A percentile compares a stretch with the other conserved stretches of the same genome.
These are phyloP conservation scores for Globisporangium acanthophoron DNA, from an alignment of 352 stramenopile genomes.

Conservation along the genomic window DNA sequence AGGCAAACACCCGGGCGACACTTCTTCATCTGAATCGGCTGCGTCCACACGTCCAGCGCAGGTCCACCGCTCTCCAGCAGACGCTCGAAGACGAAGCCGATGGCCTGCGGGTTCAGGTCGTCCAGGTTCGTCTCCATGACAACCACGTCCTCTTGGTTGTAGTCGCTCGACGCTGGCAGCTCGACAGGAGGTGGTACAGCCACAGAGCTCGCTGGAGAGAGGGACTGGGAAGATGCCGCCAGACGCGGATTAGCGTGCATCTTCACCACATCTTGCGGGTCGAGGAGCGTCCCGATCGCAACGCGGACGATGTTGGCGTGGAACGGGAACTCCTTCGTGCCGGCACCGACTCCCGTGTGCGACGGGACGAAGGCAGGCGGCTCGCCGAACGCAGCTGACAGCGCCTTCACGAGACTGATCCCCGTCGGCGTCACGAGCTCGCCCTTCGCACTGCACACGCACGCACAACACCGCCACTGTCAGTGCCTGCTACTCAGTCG, in stretches of 20 bases:
- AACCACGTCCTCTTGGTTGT: slow-evolving; percentile 31
- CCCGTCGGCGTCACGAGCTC: slow-evolving; percentile 96
- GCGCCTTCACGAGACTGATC: slow-evolving; percentile 91
- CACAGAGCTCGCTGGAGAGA: not conserved
- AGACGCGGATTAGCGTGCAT: slow-evolving; percentile 25
- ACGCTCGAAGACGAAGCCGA: slow-evolving; percentile 71
- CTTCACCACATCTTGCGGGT: slow-evolving; percentile 20
- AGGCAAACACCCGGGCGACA: slow-evolving; percentile 70
- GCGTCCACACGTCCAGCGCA: slow-evolving; percentile 87
- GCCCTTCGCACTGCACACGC: slow-evolving; percentile 49
- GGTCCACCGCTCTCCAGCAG: slow-evolving; percentile 40
- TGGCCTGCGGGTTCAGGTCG: slow-evolving; percentile 85
- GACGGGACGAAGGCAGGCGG: slow-evolving; percentile 71
- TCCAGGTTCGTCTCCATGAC: slow-evolving; percentile 90
- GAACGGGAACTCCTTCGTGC: slow-evolving; percentile 85
- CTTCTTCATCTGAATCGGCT: slow-evolving; percentile 92
- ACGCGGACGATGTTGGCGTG: slow-evolving; percentile 91
- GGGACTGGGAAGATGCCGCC: not conserved
- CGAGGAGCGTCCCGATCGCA: slow-evolving; percentile 61
- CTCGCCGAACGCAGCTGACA: slow-evolving; percentile 70
- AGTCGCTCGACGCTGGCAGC: not conserved
- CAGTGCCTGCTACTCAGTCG: no score
- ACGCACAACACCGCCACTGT: not conserved
- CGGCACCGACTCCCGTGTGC: slow-evolving; percentile 73
- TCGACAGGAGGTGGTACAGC: not conserved